phyloP scores from a whole-genome alignment of 148 eudicot species.

The Rhododendron vialii region DNA sequence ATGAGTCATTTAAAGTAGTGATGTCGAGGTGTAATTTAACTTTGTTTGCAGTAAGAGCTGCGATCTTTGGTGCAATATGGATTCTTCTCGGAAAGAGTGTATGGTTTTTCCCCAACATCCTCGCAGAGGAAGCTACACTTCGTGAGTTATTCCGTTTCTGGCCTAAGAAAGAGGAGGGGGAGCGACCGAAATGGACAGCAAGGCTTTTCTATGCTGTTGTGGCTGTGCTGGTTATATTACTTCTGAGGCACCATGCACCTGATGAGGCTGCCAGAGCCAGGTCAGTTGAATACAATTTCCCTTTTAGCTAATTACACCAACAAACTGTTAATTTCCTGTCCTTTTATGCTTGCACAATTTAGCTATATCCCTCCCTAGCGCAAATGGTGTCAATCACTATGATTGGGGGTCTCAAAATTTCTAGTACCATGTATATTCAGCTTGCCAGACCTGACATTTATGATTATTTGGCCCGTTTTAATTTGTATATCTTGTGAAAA shows the following conservation, averaged over 20 bases:
- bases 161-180: slow-evolving; percentile 94
- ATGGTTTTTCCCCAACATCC: slow-evolving; percentile 98
- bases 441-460: background rate
- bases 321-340: background rate
- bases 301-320: background rate
- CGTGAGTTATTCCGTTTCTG: slow-evolving; percentile 86
- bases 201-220: slow-evolving; percentile 74
- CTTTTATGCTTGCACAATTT: slow-evolving; percentile 1
- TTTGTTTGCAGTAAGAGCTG: slow-evolving; percentile 73
- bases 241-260: slow-evolving; percentile 97
- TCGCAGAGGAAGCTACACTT: slow-evolving; percentile 98
- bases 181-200: slow-evolving; percentile 87
- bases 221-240: slow-evolving; percentile 51
- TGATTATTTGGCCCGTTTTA: background rate
- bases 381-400: background rate
- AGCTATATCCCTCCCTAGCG: background rate
- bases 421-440: background rate
- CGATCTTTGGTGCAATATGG: slow-evolving; percentile 76
- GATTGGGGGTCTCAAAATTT: background rate
- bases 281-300: slow-evolving; percentile 28
- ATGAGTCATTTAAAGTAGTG: background rate
- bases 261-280: slow-evolving; percentile 99
- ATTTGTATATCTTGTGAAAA: background rate
- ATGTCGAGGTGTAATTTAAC: background rate
- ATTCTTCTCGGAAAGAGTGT: slow-evolving; percentile 75